Evolutionary conservation across 78 protist species (phyloP).

Genomic region (Dictyostelium citrinum): DNA sequence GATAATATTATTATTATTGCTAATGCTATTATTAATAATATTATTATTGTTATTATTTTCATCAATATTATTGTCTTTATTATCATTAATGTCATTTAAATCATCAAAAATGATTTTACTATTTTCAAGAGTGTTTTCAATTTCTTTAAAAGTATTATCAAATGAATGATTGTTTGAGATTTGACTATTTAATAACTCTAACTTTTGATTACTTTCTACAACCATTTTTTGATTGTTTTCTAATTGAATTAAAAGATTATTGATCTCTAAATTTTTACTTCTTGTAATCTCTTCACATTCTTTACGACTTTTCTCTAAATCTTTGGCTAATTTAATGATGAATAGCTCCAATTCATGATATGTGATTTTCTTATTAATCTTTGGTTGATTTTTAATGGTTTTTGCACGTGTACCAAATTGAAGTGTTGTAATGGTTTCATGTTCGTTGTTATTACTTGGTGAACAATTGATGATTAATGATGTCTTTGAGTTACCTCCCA

Average conservation of each 20-base stretch:
- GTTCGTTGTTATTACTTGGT: slow-evolving; percentile 79
- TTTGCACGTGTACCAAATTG: slow-evolving; percentile 93
- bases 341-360: slow-evolving; percentile 18
- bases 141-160: neutral
- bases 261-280: neutral
- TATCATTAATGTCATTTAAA: neutral
- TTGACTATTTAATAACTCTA: neutral
- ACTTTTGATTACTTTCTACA: neutral
- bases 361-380: slow-evolving; percentile 84
- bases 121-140: neutral
- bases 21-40: neutral
- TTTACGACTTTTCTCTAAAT: neutral
- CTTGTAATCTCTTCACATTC: neutral
- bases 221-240: neutral
- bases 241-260: neutral
- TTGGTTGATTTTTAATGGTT: slow-evolving; percentile 87
- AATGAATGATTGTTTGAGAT: neutral
- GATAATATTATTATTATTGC: neutral
- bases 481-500: slow-evolving; percentile 91
- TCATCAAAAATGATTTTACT: neutral
- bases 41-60: neutral
- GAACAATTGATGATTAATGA: slow-evolving; percentile 75
- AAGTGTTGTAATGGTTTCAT: slow-evolving; percentile 86
- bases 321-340: neutral
- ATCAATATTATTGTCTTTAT: neutral